A percentile compares a stretch with the other conserved stretches of the same genome.
Conservation (phyloP, 2,329 filamentous ascomycete genomes). For the Ploettnerulaceae sp. region DNA sequence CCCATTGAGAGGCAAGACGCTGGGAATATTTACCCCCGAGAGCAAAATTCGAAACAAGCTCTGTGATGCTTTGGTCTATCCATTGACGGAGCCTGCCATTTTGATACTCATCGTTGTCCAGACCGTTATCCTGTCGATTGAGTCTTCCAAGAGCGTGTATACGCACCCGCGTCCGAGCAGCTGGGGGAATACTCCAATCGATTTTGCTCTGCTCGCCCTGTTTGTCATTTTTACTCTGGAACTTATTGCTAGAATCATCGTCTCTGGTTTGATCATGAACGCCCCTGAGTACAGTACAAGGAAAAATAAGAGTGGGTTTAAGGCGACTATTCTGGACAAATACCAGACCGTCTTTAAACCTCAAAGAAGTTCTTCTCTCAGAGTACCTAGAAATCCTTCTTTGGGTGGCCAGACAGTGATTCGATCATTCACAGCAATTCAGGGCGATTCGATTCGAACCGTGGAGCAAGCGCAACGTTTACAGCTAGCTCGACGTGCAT, state of each 20-base stretch:
- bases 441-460: conserved; percentile 54
- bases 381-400: conserved; percentile 21
- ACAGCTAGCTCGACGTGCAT: conserved; percentile 84
- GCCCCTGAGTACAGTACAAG: conserved; percentile 88
- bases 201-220: conserved; percentile 63
- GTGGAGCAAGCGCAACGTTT: conserved; percentile 74
- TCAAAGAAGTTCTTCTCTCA: conserved; percentile 51
- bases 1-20: conserved; percentile 77
- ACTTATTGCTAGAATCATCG: conserved; percentile 75
- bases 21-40: conserved; percentile 78
- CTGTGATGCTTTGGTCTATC: conserved; percentile 81
- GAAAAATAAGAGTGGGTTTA: conserved; percentile 69
- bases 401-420: conserved; percentile 25
- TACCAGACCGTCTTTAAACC: conserved; percentile 77
- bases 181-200: conserved; percentile 54
- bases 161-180: conserved; percentile 50
- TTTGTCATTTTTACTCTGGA: conserved; percentile 91
- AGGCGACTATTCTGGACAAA: conserved; percentile 69
- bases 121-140: conserved; percentile 79
- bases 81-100: conserved; percentile 80
- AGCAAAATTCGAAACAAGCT: conserved; percentile 69
- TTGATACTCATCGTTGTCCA: conserved; percentile 84
- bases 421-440: conserved; percentile 52
- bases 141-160: conserved; percentile 70
- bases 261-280: conserved; percentile 90